These are phyloP conservation scores for Discostella pseudostelligera DNA, from an alignment of 108 stramenopile species.

Conservation along the genomic window DNA sequence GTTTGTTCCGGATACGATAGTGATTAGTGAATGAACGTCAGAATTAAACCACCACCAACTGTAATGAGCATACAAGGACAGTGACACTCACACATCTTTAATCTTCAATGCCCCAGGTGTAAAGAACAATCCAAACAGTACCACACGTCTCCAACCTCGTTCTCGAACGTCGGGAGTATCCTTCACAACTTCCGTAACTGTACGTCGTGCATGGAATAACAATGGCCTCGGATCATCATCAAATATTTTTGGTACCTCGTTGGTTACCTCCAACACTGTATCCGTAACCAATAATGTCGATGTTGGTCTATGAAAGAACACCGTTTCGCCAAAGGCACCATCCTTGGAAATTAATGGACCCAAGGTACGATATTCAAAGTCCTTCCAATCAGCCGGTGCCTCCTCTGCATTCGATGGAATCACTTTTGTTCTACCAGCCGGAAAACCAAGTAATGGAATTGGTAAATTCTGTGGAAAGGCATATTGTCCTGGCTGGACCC, in stretches of 20 bases:
- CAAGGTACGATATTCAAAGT: conserved; percentile 72
- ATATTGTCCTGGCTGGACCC: conserved; percentile 88
- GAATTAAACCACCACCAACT: not conserved
- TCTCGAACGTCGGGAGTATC: conserved; percentile 74
- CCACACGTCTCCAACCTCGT: conserved; percentile 88
- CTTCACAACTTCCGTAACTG: conserved; percentile 73
- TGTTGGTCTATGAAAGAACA: conserved; percentile 85
- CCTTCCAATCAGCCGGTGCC: conserved; percentile 69
- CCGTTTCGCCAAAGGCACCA: conserved; percentile 92
- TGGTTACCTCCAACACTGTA: conserved; percentile 81
- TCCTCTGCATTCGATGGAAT: conserved; percentile 56
- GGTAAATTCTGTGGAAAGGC: conserved; percentile 77
- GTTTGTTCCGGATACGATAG: not conserved
- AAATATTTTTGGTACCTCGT: conserved; percentile 81
- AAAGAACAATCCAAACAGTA: conserved; percentile 90
- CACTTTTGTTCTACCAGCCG: conserved; percentile 53
- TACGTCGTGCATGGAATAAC: conserved; percentile 90
- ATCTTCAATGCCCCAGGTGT: conserved; percentile 79
- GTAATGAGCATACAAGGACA: not conserved
- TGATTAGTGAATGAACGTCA: not conserved
- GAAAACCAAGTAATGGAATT: conserved; percentile 80
- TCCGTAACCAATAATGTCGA: conserved; percentile 90
- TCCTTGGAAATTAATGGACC: conserved; percentile 88
- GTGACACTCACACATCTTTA: conserved; percentile 52
- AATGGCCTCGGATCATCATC: conserved; percentile 83